A percentile compares a stretch with the other conserved stretches of the same genome.
phyloP scores from a whole-genome alignment of 768 basidiomycete species.

The Mycena capillaripes region DNA sequence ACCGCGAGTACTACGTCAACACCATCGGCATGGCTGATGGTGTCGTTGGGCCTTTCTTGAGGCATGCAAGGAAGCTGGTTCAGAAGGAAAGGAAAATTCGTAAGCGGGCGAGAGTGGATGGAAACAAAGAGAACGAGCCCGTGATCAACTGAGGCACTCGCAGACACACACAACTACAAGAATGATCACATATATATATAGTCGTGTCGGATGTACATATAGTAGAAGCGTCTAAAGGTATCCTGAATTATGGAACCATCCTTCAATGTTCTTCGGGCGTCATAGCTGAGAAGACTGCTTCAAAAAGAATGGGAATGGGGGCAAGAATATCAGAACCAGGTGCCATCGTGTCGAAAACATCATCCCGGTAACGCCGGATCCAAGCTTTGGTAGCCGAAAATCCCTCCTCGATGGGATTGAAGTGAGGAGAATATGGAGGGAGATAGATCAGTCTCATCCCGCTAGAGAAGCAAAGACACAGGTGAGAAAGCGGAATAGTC shows the following conservation, averaged over 20 bases:
- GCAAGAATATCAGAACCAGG: constrained; percentile 16
- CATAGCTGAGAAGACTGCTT: constrained; percentile 37
- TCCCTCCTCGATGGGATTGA: constrained; percentile 48
- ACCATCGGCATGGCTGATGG: constrained; percentile 31
- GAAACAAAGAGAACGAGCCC: background rate
- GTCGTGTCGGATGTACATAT: background rate
- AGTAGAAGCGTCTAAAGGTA: constrained; percentile 28
- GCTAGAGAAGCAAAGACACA: background rate
- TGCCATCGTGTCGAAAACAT: constrained; percentile 26
- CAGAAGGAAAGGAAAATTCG: constrained; percentile 1
- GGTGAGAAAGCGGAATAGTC: background rate
- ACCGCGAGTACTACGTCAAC: constrained; percentile 10
- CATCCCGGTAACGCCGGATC: constrained; percentile 33
- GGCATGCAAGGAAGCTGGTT: constrained; percentile 9
- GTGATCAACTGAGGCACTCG: background rate
- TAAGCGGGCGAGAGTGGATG: constrained; percentile 6
- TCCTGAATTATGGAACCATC: constrained; percentile 43
- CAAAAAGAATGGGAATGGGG: constrained; percentile 34
- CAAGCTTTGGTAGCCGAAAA: constrained; percentile 45
- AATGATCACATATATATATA: background rate
- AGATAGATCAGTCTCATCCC: constrained; percentile 44
- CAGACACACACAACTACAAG: background rate
- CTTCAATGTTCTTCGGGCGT: constrained; percentile 35
- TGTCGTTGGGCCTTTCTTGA: constrained; percentile 15
- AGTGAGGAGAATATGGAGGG: constrained; percentile 50